Conservation (phyloP, 768 basidiomycete genomes). For the Pleurotus eryngii region DNA sequence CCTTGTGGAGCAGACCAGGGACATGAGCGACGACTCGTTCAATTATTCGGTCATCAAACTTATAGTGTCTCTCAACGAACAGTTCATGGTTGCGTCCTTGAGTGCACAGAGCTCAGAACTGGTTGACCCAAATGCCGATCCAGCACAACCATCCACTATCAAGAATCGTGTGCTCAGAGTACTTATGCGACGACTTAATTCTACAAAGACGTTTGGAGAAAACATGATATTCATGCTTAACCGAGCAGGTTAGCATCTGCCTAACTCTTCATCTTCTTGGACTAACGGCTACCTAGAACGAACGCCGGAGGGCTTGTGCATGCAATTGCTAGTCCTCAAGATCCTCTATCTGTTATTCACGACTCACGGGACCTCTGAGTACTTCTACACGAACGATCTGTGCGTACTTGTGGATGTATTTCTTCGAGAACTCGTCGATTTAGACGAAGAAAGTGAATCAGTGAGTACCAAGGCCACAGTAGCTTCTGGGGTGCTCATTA, state of each 20-base stretch:
- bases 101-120: conserved; percentile 23
- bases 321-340: conserved; percentile 93
- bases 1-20: conserved; percentile 87
- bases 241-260: conserved; percentile 69
- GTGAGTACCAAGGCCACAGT: conserved; percentile 40
- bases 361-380: conserved; percentile 88
- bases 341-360: conserved; percentile 94
- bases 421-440: conserved; percentile 85
- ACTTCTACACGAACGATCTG: conserved; percentile 97
- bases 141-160: conserved; percentile 12
- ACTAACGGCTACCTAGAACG: conserved; percentile 45
- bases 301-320: conserved; percentile 87
- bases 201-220: conserved; percentile 94
- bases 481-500: neutral
- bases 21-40: conserved; percentile 86
- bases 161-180: conserved; percentile 82
- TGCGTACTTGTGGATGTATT: conserved; percentile 97
- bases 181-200: conserved; percentile 77
- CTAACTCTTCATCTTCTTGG: too few species aligned
- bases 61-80: conserved; percentile 93
- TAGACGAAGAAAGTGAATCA: conserved; percentile 93
- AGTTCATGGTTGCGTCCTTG: conserved; percentile 92
- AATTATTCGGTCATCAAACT: conserved; percentile 96
- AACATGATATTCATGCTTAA: conserved; percentile 99
- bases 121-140: conserved; percentile 8